Evolutionary conservation across 768 basidiomycete genomes (phyloP).

Genomic region (Tricholoma matsutake): DNA sequence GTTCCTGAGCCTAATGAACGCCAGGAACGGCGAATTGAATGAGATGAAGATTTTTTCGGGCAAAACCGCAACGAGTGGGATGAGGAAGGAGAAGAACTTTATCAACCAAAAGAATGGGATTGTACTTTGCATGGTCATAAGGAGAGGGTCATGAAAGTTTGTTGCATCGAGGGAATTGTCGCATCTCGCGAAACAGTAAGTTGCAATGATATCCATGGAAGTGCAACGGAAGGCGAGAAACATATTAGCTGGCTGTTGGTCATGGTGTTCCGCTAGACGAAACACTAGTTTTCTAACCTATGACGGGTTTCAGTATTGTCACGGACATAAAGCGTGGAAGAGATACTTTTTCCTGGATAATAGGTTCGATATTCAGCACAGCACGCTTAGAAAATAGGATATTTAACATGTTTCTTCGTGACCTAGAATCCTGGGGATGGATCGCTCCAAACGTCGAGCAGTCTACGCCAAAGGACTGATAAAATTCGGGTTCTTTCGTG

Average conservation of each 20-base stretch:
- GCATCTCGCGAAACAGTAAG: conserved; percentile 37
- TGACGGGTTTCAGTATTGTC: not conserved
- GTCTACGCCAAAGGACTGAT: conserved; percentile 34
- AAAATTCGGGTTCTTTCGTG: conserved; percentile 37
- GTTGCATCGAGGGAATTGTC: conserved; percentile 28
- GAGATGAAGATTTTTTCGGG: conserved; percentile 12
- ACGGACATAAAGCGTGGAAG: not conserved
- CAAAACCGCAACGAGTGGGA: conserved; percentile 6
- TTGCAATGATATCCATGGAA: conserved; percentile 41
- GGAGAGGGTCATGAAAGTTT: conserved; percentile 33
- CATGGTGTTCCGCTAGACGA: conserved; percentile 13
- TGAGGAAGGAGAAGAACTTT: conserved; percentile 30
- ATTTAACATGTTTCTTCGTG: conserved; percentile 28
- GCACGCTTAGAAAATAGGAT: conserved; percentile 39
- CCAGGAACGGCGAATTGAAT: conserved; percentile 7
- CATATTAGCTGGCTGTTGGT: conserved; percentile 28
- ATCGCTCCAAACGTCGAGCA: conserved; percentile 35
- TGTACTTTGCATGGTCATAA: conserved; percentile 28
- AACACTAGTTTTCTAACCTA: conserved; percentile 32
- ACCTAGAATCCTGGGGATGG: conserved; percentile 31
- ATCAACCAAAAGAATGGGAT: conserved; percentile 29
- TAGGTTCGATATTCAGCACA: conserved; percentile 32
- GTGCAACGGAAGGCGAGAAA: conserved; percentile 40
- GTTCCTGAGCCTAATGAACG: conserved; percentile 9
- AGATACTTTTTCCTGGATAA: conserved; percentile 30